Percentiles rank a stretch among this genome's conserved stretches.
These are phyloP conservation scores for Ascochyta fabae DNA, from an alignment of 2,329 filamentous ascomycete species.

Conservation along the genomic window DNA sequence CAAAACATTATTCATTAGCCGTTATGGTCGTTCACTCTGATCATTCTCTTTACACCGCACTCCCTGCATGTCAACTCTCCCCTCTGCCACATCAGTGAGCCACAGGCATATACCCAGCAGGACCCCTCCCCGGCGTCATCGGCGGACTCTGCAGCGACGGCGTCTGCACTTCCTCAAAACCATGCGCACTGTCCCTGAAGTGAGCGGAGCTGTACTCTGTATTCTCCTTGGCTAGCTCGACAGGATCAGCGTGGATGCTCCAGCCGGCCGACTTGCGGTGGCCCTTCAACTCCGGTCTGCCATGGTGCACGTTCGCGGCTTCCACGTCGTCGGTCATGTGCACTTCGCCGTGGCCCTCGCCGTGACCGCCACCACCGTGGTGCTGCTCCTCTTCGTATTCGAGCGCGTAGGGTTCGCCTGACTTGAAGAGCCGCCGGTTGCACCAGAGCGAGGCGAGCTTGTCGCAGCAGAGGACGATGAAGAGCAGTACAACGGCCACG, in stretches of 20 bases:
- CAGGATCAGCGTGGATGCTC: conserved; percentile 28
- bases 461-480: conserved; percentile 40
- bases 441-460: conserved; percentile 39
- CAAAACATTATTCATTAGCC: too few species aligned
- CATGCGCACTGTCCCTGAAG: background rate
- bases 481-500: conserved; percentile 44
- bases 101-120: conserved; percentile 4
- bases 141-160: background rate
- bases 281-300: conserved; percentile 19
- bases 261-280: conserved; percentile 30
- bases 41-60: too few species aligned
- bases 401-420: conserved; percentile 39
- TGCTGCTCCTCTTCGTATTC: conserved; percentile 39
- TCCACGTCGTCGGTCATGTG: conserved; percentile 12
- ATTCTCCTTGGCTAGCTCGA: background rate
- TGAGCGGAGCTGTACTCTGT: conserved; percentile 4
- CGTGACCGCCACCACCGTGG: conserved; percentile 22
- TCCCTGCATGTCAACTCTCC: too few species aligned
- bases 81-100: background rate
- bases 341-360: conserved; percentile 22
- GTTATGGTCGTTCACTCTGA: too few species aligned
- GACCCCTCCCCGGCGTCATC: background rate
- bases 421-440: conserved; percentile 40
- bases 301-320: conserved; percentile 1
- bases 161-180: background rate